Conservation (phyloP, 306 rosid species). For the Cucurbita argyrosperma region DNA sequence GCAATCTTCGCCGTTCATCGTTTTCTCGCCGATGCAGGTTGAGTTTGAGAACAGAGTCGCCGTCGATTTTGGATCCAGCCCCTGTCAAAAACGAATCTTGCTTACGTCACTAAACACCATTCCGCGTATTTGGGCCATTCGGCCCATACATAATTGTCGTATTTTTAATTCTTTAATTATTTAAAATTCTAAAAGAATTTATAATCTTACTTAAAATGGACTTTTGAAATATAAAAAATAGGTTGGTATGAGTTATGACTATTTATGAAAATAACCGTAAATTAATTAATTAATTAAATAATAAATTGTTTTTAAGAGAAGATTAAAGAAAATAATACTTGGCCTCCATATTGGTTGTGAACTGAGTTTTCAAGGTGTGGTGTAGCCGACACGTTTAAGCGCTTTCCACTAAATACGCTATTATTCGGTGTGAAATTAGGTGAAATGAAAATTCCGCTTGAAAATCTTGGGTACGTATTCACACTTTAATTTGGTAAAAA, state of each 20-base stretch:
- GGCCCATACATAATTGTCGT: neutral
- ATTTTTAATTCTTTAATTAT: neutral
- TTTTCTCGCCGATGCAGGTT: constrained; percentile 66
- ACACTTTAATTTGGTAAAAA: neutral
- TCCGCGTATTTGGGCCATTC: neutral
- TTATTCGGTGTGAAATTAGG: neutral
- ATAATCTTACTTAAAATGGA: neutral
- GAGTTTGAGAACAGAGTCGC: constrained; percentile 56
- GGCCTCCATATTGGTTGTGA: no score
- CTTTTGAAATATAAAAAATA: neutral
- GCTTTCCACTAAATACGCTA: neutral
- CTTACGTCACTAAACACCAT: neutral
- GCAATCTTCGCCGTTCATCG: constrained; percentile 58
- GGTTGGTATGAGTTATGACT: neutral
- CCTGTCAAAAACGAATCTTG: constrained; percentile 24
- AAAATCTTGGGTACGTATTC: neutral
- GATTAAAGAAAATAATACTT: neutral
- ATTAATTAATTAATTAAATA: neutral
- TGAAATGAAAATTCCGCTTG: neutral
- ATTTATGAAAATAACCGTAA: neutral
- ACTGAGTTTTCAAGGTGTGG: no score
- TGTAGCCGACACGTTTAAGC: neutral
- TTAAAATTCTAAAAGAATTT: no score
- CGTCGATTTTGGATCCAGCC: constrained; percentile 80
- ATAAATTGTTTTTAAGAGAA: neutral